Evolutionary conservation across 1,284 basidiomycete genomes (phyloP).

Genomic region (Leccinum pallidistipes): DNA sequence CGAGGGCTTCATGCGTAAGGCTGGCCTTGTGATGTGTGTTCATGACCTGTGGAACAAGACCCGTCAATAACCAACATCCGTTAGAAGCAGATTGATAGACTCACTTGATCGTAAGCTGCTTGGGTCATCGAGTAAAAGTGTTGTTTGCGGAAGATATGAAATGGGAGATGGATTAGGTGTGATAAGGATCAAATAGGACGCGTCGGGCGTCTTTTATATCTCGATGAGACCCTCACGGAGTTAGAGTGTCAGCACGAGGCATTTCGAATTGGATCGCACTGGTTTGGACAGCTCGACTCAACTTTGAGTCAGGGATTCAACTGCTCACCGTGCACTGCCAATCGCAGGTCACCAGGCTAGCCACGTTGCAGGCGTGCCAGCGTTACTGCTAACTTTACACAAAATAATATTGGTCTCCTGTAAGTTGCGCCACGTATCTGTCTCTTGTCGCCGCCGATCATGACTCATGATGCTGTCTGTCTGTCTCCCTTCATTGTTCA

Average conservation of each 20-base stretch:
- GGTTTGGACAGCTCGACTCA: constrained; percentile 4
- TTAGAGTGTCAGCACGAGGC: background rate
- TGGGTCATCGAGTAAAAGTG: background rate
- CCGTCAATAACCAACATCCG: background rate
- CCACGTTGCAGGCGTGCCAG: background rate
- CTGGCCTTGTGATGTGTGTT: constrained; percentile 17
- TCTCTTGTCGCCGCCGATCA: background rate
- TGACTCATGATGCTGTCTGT: background rate
- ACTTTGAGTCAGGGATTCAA: background rate
- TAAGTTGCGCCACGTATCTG: background rate
- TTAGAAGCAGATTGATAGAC: background rate
- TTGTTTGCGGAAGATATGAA: background rate
- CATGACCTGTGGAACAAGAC: background rate
- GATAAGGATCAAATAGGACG: background rate
- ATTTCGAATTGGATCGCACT: constrained; percentile 8
- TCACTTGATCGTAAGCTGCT: background rate
- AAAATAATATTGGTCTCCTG: background rate
- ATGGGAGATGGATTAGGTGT: background rate
- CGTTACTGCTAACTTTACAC: background rate
- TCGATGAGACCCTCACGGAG: background rate
- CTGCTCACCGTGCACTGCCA: background rate
- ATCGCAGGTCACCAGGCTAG: background rate
- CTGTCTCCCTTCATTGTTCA: background rate
- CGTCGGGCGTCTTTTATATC: background rate
- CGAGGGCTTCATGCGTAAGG: constrained; percentile 31